phyloP scores from a whole-genome alignment of 108 stramenopile species.

The Nitzschia palea region DNA sequence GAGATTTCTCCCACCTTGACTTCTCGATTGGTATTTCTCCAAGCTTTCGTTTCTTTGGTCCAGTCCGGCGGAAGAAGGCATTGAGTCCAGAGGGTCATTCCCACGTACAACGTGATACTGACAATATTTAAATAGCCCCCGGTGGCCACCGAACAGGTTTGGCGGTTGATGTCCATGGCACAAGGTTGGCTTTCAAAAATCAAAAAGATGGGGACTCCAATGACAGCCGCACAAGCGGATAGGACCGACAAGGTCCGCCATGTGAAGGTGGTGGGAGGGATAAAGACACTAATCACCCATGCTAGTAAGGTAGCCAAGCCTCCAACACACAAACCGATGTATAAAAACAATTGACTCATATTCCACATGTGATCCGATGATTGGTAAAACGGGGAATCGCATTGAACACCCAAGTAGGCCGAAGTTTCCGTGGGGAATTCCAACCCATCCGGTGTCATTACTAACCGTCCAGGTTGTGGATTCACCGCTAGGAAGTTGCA shows the following conservation, averaged over 20 bases:
- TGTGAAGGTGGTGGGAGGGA: constrained; percentile 9
- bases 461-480: not conserved
- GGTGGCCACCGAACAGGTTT: constrained; percentile 20
- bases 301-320: constrained; percentile 13
- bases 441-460: constrained; percentile 8
- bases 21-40: constrained; percentile 6
- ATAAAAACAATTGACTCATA: constrained; percentile 12
- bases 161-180: constrained; percentile 16
- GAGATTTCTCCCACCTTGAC: constrained; percentile 7
- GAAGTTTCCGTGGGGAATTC: not conserved
- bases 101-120: constrained; percentile 23
- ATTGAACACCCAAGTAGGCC: constrained; percentile 20
- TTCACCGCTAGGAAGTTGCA: constrained; percentile 14
- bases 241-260: constrained; percentile 16
- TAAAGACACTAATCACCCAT: constrained; percentile 13
- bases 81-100: constrained; percentile 38
- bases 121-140: constrained; percentile 25
- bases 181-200: constrained; percentile 30
- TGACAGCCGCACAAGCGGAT: constrained; percentile 15
- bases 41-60: constrained; percentile 22
- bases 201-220: constrained; percentile 26
- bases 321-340: constrained; percentile 10
- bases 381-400: constrained; percentile 12
- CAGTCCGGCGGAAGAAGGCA: constrained; percentile 28
- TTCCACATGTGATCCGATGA: constrained; percentile 22